A percentile compares a stretch with the other conserved stretches of the same genome.
phyloP scores from a whole-genome alignment of 441 rosid species.

The Euphorbia celastroides region DNA sequence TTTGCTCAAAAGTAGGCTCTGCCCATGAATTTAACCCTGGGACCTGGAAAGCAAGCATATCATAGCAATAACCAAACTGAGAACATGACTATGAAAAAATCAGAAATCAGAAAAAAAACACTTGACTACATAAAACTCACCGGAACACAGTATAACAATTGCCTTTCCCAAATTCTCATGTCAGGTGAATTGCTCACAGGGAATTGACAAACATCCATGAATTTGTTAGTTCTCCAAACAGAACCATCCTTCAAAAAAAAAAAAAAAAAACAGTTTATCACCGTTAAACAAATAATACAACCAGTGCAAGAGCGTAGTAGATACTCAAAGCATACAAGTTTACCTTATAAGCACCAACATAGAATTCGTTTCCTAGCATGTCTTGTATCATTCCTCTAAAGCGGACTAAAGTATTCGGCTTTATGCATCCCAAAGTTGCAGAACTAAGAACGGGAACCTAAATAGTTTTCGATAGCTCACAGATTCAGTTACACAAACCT shows the following conservation, averaged over 20 bases:
- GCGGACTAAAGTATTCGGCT: conserved; percentile 64
- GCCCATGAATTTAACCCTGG: conserved; percentile 86
- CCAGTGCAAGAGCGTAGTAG: no score
- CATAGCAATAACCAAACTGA: conserved; percentile 2
- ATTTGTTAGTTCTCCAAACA: conserved; percentile 84
- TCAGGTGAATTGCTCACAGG: conserved; percentile 50
- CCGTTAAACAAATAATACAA: not conserved
- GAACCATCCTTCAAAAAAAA: conserved; percentile 47
- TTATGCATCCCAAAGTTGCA: conserved; percentile 42
- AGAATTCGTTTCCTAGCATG: conserved; percentile 93
- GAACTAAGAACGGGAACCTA: conserved; percentile 68
- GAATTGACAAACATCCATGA: conserved; percentile 50
- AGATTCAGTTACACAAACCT: not conserved
- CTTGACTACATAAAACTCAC: conserved; percentile 31
- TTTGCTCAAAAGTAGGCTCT: conserved; percentile 41
- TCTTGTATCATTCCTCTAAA: conserved; percentile 95
- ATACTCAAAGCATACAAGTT: conserved; percentile 32
- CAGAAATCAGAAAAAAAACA: not conserved
- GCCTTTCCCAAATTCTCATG: conserved; percentile 77
- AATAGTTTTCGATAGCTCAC: not conserved
- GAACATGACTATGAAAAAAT: not conserved
- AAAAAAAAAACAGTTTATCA: not conserved
- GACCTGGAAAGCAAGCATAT: conserved; percentile 36
- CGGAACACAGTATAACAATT: conserved; percentile 67
- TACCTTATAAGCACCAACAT: conserved; percentile 86